These are phyloP conservation scores for Cutaneotrichosporon dermatis DNA, from an alignment of 1,284 basidiomycete genomes.

Conservation along the genomic window DNA sequence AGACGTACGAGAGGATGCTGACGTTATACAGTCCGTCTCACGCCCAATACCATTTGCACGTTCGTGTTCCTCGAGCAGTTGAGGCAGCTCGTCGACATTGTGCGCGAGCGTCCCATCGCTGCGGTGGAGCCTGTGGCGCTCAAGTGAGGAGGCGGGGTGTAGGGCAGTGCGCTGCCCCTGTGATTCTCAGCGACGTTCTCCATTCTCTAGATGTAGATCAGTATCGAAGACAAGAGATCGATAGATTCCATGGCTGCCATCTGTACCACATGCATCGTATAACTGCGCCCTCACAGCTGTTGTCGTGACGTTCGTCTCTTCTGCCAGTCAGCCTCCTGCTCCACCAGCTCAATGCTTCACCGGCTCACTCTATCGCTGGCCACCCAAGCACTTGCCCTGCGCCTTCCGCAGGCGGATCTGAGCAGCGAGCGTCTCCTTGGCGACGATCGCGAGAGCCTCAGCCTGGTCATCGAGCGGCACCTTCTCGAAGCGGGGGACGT, in stretches of 20 bases:
- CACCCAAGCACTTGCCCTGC: background rate
- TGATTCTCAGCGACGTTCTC: no score
- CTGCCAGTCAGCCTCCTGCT: no score
- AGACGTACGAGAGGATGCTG: background rate
- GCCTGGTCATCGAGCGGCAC: conserved; percentile 12
- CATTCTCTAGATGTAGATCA: background rate
- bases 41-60: conserved; percentile 51
- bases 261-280: conserved; percentile 6
- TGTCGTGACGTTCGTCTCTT: no score
- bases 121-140: background rate
- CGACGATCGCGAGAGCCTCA: conserved; percentile 12
- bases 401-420: background rate
- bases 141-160: background rate
- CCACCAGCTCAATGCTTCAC: no score
- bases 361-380: background rate
- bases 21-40: conserved; percentile 43
- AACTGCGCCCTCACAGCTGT: background rate
- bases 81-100: conserved; percentile 37
- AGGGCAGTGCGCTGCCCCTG: no score
- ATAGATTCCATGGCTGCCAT: background rate
- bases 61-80: conserved; percentile 49
- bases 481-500: conserved; percentile 8
- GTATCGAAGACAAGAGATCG: background rate
- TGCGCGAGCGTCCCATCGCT: conserved; percentile 5
- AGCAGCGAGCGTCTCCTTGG: background rate